Percentiles rank a stretch among this genome's conserved stretches.
Evolutionary conservation across 129 eudicot genomes (phyloP).

Genomic region (Flaveria ramosissima): DNA sequence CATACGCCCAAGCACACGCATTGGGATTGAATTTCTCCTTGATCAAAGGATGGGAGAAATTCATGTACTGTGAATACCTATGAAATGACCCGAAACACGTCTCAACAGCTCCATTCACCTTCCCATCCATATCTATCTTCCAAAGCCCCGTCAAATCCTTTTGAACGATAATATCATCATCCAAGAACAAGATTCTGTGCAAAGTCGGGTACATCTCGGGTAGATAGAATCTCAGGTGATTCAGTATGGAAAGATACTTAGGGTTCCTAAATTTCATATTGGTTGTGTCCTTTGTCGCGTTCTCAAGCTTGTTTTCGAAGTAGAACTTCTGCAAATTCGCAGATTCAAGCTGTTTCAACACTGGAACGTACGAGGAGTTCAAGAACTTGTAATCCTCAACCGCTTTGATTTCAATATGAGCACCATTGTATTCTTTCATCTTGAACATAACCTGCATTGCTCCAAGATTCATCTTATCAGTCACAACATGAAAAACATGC

Average conservation of each 20-base stretch:
- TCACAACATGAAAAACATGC: conserved; percentile 34
- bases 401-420: conserved; percentile 12
- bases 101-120: conserved; percentile 90
- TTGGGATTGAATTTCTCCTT: conserved; percentile 79
- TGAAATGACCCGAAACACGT: conserved; percentile 92
- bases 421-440: conserved; percentile 13
- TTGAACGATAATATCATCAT: conserved; percentile 92
- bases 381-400: conserved; percentile 15
- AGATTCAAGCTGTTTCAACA: conserved; percentile 73
- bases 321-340: conserved; percentile 70
- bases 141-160: conserved; percentile 90
- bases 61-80: conserved; percentile 87
- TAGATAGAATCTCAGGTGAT: conserved; percentile 81
- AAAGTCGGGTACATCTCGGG: conserved; percentile 92
- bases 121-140: conserved; percentile 94
- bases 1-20: conserved; percentile 96
- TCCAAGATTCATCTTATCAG: conserved; percentile 88
- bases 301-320: conserved; percentile 77
- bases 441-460: conserved; percentile 86
- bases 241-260: conserved; percentile 81
- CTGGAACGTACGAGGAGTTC: conserved; percentile 23
- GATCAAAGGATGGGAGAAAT: conserved; percentile 84
- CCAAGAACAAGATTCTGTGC: conserved; percentile 87
- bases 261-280: conserved; percentile 96
- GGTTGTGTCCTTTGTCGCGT: conserved; percentile 89